Percentiles rank a stretch among this genome's conserved stretches.
Evolutionary conservation across 164 flowering plant species (phyloP).

Genomic region (Brasenia schreberi): DNA sequence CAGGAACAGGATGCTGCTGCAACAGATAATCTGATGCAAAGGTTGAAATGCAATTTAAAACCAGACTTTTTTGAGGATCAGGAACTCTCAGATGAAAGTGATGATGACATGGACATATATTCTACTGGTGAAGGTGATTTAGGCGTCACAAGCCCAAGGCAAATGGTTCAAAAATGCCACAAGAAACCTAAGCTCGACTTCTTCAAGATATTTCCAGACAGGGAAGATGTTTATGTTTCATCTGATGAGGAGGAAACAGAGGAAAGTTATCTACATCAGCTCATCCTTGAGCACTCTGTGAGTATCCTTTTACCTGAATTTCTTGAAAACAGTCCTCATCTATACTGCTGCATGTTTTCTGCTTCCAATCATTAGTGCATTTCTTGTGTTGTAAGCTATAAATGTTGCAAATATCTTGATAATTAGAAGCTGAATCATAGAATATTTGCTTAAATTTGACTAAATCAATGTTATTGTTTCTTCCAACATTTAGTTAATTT

Average conservation of each 20-base stretch:
- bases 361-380: too few relatives aligned
- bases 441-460: too few relatives aligned
- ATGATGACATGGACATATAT: not conserved
- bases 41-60: slow-evolving; percentile 35
- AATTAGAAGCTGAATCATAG: too few relatives aligned
- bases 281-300: slow-evolving; percentile 47
- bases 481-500: too few relatives aligned
- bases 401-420: too few relatives aligned
- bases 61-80: slow-evolving; percentile 20
- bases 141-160: slow-evolving; percentile 5
- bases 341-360: too few relatives aligned
- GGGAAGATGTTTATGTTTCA: slow-evolving; percentile 55
- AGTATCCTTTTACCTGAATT: slow-evolving; percentile 13
- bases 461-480: too few relatives aligned
- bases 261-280: slow-evolving; percentile 24
- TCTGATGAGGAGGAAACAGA: slow-evolving; percentile 85
- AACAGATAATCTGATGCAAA: slow-evolving; percentile 71
- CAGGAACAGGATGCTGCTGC: slow-evolving; percentile 84
- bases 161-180: slow-evolving; percentile 23
- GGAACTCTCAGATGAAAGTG: slow-evolving; percentile 18
- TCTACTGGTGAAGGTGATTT: not conserved
- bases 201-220: slow-evolving; percentile 54
- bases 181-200: slow-evolving; percentile 64
- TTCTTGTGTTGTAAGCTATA: too few relatives aligned
- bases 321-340: too few relatives aligned